Evolutionary conservation across 441 rosid species (phyloP).

Genomic region (Euphorbia celastroides): DNA sequence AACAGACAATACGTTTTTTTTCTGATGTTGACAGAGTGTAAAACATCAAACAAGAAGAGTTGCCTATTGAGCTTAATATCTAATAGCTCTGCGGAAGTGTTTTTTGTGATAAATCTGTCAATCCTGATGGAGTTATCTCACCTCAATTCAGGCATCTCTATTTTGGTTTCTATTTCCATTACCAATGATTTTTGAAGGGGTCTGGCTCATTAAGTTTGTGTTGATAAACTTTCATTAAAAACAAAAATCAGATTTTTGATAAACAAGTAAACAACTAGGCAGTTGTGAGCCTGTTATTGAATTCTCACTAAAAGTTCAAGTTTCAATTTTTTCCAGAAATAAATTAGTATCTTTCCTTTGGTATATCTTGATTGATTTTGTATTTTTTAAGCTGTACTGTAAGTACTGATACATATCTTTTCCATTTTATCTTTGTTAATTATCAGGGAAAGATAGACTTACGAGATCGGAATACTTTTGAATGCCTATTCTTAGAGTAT

Average conservation of each 20-base stretch:
- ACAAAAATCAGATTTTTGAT: neutral
- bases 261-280: neutral
- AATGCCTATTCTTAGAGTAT: conserved; percentile 43
- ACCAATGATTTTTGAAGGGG: neutral
- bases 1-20: neutral
- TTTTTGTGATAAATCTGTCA: neutral
- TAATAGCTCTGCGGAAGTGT: neutral
- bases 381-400: neutral
- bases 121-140: neutral
- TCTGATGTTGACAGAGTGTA: neutral
- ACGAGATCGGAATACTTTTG: conserved; percentile 34
- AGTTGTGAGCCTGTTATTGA: neutral
- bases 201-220: neutral
- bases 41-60: neutral
- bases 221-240: neutral
- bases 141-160: neutral
- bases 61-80: neutral
- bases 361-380: neutral
- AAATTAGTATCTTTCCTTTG: neutral
- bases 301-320: neutral
- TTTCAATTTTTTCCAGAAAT: neutral
- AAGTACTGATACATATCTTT: neutral
- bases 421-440: conserved; percentile 9
- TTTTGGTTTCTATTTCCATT: neutral
- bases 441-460: conserved; percentile 45